A percentile compares a stretch with the other conserved stretches of the same genome.
phyloP scores from a whole-genome alignment of 441 rosid genomes.

The Bruguiera hainesii region DNA sequence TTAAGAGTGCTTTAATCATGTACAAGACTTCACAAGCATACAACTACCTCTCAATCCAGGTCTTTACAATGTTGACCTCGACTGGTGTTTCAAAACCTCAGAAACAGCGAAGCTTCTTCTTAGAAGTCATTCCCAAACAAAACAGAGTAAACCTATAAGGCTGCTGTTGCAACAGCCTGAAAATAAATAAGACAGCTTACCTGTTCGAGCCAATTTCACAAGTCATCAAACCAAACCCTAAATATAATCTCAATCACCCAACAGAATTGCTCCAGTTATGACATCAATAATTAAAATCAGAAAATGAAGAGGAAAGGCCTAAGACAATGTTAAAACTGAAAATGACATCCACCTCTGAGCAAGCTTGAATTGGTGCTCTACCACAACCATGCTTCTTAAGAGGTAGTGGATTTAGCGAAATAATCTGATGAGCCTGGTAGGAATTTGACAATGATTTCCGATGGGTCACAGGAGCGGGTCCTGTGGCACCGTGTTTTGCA shows the following conservation, averaged over 20 bases:
- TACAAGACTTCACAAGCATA: too few relatives aligned
- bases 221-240: too few relatives aligned
- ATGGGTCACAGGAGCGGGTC: slow-evolving; percentile 54
- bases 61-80: too few relatives aligned
- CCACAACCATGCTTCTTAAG: slow-evolving; percentile 96
- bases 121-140: too few relatives aligned
- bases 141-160: too few relatives aligned
- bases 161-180: too few relatives aligned
- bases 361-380: slow-evolving; percentile 88
- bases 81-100: too few relatives aligned
- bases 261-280: not conserved
- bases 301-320: slow-evolving; percentile 3
- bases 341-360: slow-evolving; percentile 76
- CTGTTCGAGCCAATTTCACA: too few relatives aligned
- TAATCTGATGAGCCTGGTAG: slow-evolving; percentile 82
- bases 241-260: not conserved
- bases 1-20: too few relatives aligned
- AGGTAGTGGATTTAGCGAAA: slow-evolving; percentile 89
- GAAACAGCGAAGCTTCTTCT: too few relatives aligned
- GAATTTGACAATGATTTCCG: slow-evolving; percentile 77
- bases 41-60: too few relatives aligned
- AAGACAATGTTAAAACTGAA: slow-evolving; percentile 7
- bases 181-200: too few relatives aligned
- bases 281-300: not conserved
- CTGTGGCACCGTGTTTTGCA: slow-evolving; percentile 52